A percentile compares a stretch with the other conserved stretches of the same genome.
phyloP scores from a whole-genome alignment of 2,329 filamentous ascomycete genomes.

The Cadophora gregata region DNA sequence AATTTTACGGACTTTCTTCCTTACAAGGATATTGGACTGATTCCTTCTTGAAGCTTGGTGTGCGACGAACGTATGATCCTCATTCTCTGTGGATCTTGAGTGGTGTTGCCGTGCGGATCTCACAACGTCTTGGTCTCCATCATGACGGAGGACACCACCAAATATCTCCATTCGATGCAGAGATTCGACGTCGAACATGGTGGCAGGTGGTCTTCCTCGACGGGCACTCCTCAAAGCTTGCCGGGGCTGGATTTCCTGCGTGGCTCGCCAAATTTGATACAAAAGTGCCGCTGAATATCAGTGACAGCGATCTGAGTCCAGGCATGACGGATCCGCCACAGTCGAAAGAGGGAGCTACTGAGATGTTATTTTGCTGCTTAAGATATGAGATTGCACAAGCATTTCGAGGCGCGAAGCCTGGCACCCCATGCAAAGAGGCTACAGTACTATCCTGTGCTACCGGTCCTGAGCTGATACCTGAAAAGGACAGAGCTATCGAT shows the following conservation, averaged over 20 bases:
- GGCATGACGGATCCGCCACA: conserved; percentile 49
- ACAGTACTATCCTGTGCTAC: conserved; percentile 2
- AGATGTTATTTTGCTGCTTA: conserved; percentile 52
- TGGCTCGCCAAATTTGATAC: conserved; percentile 54
- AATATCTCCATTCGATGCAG: conserved; percentile 58
- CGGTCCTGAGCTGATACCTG: conserved; percentile 22
- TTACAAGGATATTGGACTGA: conserved; percentile 30
- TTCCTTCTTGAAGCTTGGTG: conserved; percentile 35
- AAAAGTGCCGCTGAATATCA: conserved; percentile 57
- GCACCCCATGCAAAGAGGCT: conserved; percentile 8
- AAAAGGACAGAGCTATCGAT: conserved; percentile 42
- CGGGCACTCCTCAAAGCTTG: conserved; percentile 59
- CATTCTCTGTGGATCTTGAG: conserved; percentile 57
- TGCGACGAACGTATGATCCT: conserved; percentile 48
- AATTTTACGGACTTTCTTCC: background rate
- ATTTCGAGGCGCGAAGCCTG: conserved; percentile 29
- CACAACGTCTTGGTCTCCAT: conserved; percentile 56
- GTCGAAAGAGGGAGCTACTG: conserved; percentile 52
- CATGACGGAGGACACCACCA: conserved; percentile 48
- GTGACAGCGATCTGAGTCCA: conserved; percentile 58
- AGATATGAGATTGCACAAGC: conserved; percentile 45
- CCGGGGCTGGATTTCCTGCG: conserved; percentile 53
- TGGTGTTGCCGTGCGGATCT: conserved; percentile 54
- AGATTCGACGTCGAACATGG: conserved; percentile 67
- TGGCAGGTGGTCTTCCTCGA: conserved; percentile 68